A percentile compares a stretch with the other conserved stretches of the same genome.
These are phyloP conservation scores for Candida maris DNA, from an alignment of 805 yeast genomes.

Conservation along the genomic window DNA sequence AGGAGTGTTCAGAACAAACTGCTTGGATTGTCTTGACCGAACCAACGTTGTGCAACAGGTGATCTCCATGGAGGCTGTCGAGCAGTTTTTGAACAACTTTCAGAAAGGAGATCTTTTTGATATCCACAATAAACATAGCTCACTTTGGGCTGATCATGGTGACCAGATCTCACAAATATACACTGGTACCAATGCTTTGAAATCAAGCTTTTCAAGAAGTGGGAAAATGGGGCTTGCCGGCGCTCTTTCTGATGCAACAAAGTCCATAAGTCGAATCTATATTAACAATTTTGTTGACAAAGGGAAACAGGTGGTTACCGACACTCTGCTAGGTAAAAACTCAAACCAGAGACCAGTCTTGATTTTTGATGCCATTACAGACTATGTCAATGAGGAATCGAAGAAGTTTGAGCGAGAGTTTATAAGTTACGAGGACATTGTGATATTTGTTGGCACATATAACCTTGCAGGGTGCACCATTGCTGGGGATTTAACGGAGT, in stretches of 20 bases:
- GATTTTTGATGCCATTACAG: conserved; percentile 85
- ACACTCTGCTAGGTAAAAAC: conserved; percentile 75
- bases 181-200: conserved; percentile 96
- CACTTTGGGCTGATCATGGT: conserved; percentile 98
- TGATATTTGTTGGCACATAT: conserved; percentile 77
- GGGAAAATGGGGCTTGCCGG: conserved; percentile 98
- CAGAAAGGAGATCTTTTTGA: conserved; percentile 38
- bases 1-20: conserved; percentile 90
- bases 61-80: conserved; percentile 67
- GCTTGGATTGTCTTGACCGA: conserved; percentile 92
- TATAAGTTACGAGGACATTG: conserved; percentile 56
- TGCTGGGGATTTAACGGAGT: conserved; percentile 57
- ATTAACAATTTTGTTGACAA: conserved; percentile 95
- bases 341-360: conserved; percentile 67
- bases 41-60: conserved; percentile 89
- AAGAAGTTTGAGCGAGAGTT: conserved; percentile 46
- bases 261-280: conserved; percentile 91
- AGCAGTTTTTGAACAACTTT: conserved; percentile 43
- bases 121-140: conserved; percentile 68
- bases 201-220: conserved; percentile 88
- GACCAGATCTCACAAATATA: conserved; percentile 94
- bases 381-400: conserved; percentile 69
- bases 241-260: conserved; percentile 94
- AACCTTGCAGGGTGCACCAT: conserved; percentile 74
- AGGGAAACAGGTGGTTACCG: conserved; percentile 85